Base-by-base conservation (phyloP, 257 asterid species). In the Coffea eugenioides region DNA sequence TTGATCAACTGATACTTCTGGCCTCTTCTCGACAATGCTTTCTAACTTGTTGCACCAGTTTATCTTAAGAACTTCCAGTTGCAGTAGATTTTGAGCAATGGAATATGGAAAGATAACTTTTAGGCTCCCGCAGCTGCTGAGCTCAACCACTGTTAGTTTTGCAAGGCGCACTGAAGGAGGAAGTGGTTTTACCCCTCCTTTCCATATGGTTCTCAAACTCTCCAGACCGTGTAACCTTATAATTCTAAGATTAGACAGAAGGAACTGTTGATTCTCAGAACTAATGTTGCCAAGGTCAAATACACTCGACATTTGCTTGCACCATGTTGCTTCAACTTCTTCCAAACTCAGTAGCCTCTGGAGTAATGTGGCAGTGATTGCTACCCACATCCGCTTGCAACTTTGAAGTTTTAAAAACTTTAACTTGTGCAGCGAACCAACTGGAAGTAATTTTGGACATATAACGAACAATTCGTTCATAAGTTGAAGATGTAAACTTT, bases 11-110 rank as follows among this genome's bases (percentile, higher is more conserved):
- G 36, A 41, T 12, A 11, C 57, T 31, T 31, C 69, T 14, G 21
- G n/a, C 12, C 49, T 27, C 13, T 27, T 34, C 65, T 23, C 49
- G 27, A 80, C 64, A 5, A 80, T 48, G 6, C 52, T 49, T 73
- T 62, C 45, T 39, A 80, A 67, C 4, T 34, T 23, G 0, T 10
- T 21, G 54, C 83, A 80, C 34, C 41, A 11, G 4, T 46, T 7
- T 66, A 80, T n/a, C 56, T 25, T 49, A 25, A 73, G 74, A 80
- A 80, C 62, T 74, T 80, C 67, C 27, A 80, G n/a, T 61, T 61
- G 41, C 21, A 16, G 16, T 0, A 80, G 27, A 31, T 15, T 54
- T 72, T 64, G 68, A 67, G 83, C 65, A 5, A 73, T 11, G 18
- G 56, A 62, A 61, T 1, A 36, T 3, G 83, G 83, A 43, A 73